Evolutionary conservation across 352 stramenopile genomes (phyloP).

Genomic region (Phytophthora idaei): DNA sequence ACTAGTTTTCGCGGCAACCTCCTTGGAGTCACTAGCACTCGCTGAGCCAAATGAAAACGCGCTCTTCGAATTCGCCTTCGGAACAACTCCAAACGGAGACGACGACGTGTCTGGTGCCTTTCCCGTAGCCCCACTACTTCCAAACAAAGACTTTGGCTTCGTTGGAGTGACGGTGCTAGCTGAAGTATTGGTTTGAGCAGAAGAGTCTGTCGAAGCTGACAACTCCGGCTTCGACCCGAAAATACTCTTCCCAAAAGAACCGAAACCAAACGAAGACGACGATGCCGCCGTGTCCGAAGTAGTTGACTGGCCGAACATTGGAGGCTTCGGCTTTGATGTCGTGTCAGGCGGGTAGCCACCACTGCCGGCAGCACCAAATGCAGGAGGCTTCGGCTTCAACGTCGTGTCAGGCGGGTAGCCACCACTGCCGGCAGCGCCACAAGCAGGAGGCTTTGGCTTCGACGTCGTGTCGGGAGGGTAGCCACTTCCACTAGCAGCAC

Average conservation of each 20-base stretch:
- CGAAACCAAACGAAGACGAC: slow-evolving; percentile 36
- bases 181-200: slow-evolving; percentile 1
- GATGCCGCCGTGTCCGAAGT: slow-evolving; percentile 21
- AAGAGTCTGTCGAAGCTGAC: slow-evolving; percentile 4
- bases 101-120: slow-evolving; percentile 24
- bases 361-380: slow-evolving; percentile 11
- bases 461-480: slow-evolving; percentile 11
- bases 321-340: slow-evolving; percentile 34
- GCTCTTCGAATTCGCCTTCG: slow-evolving; percentile 27
- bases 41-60: slow-evolving; percentile 31
- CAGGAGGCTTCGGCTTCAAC: slow-evolving; percentile 27
- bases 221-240: slow-evolving; percentile 24
- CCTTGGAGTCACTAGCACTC: slow-evolving; percentile 15
- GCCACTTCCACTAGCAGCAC: neutral
- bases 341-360: slow-evolving; percentile 49
- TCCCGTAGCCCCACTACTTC: slow-evolving; percentile 10
- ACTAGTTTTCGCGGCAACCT: slow-evolving; percentile 13
- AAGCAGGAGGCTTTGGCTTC: slow-evolving; percentile 5
- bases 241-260: slow-evolving; percentile 34
- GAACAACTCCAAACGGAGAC: slow-evolving; percentile 37
- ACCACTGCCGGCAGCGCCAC: neutral
- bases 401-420: slow-evolving; percentile 12
- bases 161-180: slow-evolving; percentile 13
- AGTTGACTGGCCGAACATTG: slow-evolving; percentile 27
- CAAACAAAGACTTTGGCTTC: slow-evolving; percentile 26